These are phyloP conservation scores for Vigna angularis DNA, from an alignment of 306 rosid genomes.

Conservation along the genomic window DNA sequence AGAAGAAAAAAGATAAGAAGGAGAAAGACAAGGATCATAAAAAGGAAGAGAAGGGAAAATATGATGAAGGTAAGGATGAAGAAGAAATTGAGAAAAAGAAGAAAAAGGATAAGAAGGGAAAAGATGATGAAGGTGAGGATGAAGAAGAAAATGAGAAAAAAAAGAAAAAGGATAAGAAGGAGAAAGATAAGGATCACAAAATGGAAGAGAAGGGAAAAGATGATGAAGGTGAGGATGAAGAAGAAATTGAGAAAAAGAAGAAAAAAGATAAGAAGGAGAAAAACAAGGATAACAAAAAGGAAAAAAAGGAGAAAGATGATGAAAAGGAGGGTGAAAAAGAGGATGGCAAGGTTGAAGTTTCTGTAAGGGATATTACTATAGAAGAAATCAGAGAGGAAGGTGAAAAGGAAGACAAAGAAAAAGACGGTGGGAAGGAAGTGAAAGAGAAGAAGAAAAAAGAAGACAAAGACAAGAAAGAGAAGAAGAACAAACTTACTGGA, in stretches of 20 bases:
- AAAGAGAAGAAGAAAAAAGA: slow-evolving; percentile 46
- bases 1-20: slow-evolving; percentile 12
- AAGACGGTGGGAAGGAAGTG: slow-evolving; percentile 39
- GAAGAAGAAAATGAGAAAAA: slow-evolving; percentile 27
- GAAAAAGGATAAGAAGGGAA: too few species aligned
- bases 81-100: too few species aligned
- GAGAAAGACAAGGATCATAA: slow-evolving; percentile 4
- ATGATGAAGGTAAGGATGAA: slow-evolving; percentile 18
- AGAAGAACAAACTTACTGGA: slow-evolving; percentile 53
- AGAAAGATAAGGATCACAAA: background rate
- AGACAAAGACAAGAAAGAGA: slow-evolving; percentile 46
- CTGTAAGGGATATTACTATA: slow-evolving; percentile 51
- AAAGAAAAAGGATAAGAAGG: slow-evolving; percentile 17
- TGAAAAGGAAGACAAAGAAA: slow-evolving; percentile 13
- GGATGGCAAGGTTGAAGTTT: slow-evolving; percentile 29
- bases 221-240: slow-evolving; percentile 27
- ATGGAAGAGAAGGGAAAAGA: slow-evolving; percentile 8
- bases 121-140: slow-evolving; percentile 9
- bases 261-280: background rate
- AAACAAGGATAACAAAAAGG: background rate
- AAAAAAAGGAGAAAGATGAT: slow-evolving; percentile 2
- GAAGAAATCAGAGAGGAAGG: slow-evolving; percentile 46
- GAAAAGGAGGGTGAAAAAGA: slow-evolving; percentile 7
- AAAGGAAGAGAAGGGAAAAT: slow-evolving; percentile 10
- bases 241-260: too few species aligned